phyloP scores from a whole-genome alignment of 208 protist genomes.

The Acanthamoeba lenticulata region DNA sequence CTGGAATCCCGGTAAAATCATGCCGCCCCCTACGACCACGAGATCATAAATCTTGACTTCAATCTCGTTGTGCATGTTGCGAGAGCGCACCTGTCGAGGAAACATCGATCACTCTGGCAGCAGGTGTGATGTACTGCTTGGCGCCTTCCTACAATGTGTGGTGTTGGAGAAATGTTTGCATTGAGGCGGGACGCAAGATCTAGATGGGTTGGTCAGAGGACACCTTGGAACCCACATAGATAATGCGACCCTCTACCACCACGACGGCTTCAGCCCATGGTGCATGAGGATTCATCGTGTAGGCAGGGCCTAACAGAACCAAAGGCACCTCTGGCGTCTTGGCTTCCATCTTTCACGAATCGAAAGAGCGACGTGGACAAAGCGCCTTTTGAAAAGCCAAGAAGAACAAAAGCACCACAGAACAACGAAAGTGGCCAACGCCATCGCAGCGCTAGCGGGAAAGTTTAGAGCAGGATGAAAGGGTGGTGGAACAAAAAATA shows the following conservation, averaged over 20 bases:
- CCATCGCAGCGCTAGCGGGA: too few species aligned
- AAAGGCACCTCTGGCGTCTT: background rate
- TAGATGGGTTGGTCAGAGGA: background rate
- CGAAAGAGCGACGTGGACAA: background rate
- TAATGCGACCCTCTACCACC: background rate
- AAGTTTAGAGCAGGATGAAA: background rate
- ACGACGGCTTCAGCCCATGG: background rate
- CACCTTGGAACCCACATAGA: background rate
- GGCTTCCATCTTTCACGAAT: background rate
- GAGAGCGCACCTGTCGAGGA: too few species aligned
- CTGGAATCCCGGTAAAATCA: background rate
- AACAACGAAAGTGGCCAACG: background rate
- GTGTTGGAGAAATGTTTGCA: background rate
- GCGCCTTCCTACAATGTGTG: background rate
- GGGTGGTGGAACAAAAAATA: background rate
- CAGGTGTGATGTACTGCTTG: background rate
- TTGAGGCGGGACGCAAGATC: background rate
- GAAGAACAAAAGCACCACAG: background rate
- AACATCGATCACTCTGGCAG: background rate
- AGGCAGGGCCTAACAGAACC: background rate
- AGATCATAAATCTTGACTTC: too few species aligned
- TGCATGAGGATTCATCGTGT: background rate
- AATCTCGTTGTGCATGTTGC: too few species aligned
- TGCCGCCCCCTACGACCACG: background rate
- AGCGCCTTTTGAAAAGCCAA: background rate